Base-by-base conservation (phyloP, 108 stramenopile species). In the Aurantiochytrium sp. region DNA sequence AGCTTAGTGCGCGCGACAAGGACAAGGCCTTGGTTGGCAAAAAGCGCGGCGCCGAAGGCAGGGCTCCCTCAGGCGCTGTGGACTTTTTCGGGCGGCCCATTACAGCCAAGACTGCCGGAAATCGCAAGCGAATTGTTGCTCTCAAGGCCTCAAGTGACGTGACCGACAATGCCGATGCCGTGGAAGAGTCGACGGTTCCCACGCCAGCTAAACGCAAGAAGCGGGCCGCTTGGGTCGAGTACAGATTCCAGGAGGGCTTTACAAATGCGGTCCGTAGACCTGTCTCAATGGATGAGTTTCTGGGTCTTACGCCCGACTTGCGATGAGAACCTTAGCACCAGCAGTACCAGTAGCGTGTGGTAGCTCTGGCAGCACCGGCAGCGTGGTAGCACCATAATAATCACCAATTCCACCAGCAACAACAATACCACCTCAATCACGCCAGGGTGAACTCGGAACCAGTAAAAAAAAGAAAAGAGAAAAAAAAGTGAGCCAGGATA, bases 181-280 rank as follows among this genome's bases (percentile, higher is more conserved):
- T 35, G 35, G 35, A 35, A 35, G 35, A 35, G 35, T 35, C 35
- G 2, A 35, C 35, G 35, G 2, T 35, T 35, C 35, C 35, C 35
- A 35, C 35, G 35, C 35, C 35, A 35, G 35, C 35, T 8, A 83
- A 53, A 23, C 45, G 51, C n/a, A 83, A 53, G 51, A 83, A 69
- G 64, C 16, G 49, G 51, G 12, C 45, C 49, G 76, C 49, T 16
- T 47, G 42, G 43, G 60, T 88, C 23, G 16, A 44, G 18, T 88
- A 58, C 28, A 28, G 29, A n/a, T 88, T 60, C 5, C 43, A 60
- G 45, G 89, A 90, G 58, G 89, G 89, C 3, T 87, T 90, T 87
- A 90, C 87, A 5, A 47, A 90, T 47, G 89, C 89, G 8, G 89
- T 90, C 42, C 73, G 89, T 5, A 21, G 89, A 5, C 89, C 76